Evolutionary conservation across 2,329 filamentous ascomycete species (phyloP).

Genomic region (Pseudogymnoascus sp.): DNA sequence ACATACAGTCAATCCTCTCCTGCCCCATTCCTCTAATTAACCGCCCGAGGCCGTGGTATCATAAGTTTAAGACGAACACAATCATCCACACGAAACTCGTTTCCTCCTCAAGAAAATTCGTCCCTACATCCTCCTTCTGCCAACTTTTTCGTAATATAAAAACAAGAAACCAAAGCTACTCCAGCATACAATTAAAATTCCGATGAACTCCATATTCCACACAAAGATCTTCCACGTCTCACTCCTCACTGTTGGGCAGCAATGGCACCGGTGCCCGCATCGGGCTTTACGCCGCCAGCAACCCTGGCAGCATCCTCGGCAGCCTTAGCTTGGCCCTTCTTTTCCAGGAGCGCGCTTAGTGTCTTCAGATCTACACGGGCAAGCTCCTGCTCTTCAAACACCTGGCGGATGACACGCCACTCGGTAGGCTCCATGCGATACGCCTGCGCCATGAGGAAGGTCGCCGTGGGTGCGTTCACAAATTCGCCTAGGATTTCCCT

Average conservation of each 20-base stretch:
- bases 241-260: neutral
- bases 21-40: neutral
- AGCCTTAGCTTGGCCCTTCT: neutral
- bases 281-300: neutral
- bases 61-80: conserved; percentile 10
- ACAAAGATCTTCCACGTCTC: neutral
- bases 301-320: neutral
- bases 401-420: conserved; percentile 60
- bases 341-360: neutral
- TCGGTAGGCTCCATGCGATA: conserved; percentile 61
- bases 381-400: conserved; percentile 18
- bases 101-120: neutral
- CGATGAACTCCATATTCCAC: neutral
- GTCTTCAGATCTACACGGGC: neutral
- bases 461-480: conserved; percentile 54
- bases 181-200: conserved; percentile 6
- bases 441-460: conserved; percentile 61
- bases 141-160: neutral
- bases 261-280: neutral
- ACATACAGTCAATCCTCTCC: neutral
- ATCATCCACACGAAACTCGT: neutral
- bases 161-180: neutral
- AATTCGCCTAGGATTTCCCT: conserved; percentile 53
- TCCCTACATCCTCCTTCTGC: neutral
- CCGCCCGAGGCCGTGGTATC: conserved; percentile 7